Evolutionary conservation across 2,329 filamentous ascomycete species (phyloP), one percentile per base, ranked within the genome.

Genomic region (Penicillium corylophilum): DNA sequence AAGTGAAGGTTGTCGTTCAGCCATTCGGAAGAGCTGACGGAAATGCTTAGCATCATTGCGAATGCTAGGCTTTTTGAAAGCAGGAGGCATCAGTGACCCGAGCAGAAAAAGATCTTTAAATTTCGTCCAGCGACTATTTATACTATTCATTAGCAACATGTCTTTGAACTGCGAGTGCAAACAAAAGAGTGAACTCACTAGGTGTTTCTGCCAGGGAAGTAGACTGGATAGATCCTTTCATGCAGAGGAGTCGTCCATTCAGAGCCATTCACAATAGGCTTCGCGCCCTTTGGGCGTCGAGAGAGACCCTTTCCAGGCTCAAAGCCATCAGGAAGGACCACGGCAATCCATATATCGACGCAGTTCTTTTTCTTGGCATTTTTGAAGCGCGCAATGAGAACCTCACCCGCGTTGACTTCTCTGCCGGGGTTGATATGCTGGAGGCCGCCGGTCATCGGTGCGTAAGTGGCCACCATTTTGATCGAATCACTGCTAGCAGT

Each of bases 191-290:
- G 10, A 43, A 54, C 56, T 56, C 47, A 60, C 57, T 42, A 59
- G 44, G 44, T 54, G 16, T 60, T 60, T 16, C 51, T 33, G 1
- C 46, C 53, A 2, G 56, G 55, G 10, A 60, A 40, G 22, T 56
- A 59, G 5, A 53, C 9, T 5, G 57, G 43, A 22, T 60, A 59
- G 0, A 44, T 16, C 1, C 56, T 47, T 16, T 59, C 57, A 12
- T 31, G 46, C 2, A 22, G 16, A 2, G 50, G 41, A 1, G 39
- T 51, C 1, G 4, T 23, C 57, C 57, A 59, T 5, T 7, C 15
- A 16, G 53, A 46, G 6, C 47, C 46, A 3, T 22, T 2, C 1
- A 16, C 15, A 10, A 9, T n/a, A 8, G 39, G 38, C 15, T 48
- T 42, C 20, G 54, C 49, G 2, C 42, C 44, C 15, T 46, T 33